Evolutionary conservation across 2,329 filamentous ascomycete species (phyloP).

Genomic region (Ophiocordyceps unilateralis): DNA sequence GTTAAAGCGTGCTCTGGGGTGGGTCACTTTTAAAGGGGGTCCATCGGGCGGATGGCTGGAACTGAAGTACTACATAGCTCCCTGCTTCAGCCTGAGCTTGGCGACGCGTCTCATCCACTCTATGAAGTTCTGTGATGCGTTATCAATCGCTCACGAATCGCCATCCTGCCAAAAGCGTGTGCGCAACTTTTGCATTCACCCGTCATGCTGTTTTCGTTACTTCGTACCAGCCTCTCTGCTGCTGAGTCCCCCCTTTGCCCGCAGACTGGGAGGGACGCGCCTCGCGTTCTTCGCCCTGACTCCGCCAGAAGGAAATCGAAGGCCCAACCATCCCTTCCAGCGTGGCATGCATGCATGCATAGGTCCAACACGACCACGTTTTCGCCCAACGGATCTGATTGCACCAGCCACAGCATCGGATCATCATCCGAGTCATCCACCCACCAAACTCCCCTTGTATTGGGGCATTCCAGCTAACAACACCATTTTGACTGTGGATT

Average conservation of each 20-base stretch:
- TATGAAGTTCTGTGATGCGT: no score
- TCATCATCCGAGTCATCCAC: not conserved
- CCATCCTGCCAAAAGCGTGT: no score
- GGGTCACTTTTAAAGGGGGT: not conserved
- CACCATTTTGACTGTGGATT: not conserved
- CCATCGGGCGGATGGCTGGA: not conserved
- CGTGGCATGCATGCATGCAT: not conserved
- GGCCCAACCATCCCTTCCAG: not conserved
- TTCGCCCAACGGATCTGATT: not conserved
- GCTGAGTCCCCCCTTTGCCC: no score
- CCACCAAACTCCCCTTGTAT: not conserved
- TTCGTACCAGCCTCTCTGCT: no score
- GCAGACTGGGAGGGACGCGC: no score
- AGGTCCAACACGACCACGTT: not conserved
- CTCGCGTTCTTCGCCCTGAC: no score
- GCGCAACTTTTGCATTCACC: no score
- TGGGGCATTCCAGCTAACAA: not conserved
- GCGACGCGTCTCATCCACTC: no score
- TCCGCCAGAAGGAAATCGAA: not conserved
- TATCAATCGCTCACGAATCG: not conserved
- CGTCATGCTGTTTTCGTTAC: no score
- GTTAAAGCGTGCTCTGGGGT: slow-evolving; percentile 10
- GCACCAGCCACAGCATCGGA: not conserved
- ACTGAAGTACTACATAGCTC: not conserved
- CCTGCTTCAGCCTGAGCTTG: not conserved